Evolutionary conservation across 495 filamentous ascomycete genomes (phyloP).

Genomic region (Neurospora sp.): DNA sequence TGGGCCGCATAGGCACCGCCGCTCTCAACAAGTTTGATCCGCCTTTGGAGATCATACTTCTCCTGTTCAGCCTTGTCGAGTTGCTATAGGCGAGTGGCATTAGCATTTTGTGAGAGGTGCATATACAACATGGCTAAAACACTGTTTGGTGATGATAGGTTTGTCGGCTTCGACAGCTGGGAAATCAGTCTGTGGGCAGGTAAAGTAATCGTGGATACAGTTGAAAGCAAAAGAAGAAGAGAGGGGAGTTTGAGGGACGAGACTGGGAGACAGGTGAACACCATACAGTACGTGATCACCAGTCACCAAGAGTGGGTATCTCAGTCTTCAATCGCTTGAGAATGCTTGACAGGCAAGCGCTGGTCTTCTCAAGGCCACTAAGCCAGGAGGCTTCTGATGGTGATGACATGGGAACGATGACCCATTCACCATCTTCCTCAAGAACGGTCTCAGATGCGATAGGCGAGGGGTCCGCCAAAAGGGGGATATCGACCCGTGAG

Average conservation of each 20-base stretch:
- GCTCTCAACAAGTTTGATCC: constrained; percentile 34
- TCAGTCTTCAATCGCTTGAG: background rate
- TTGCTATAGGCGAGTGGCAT: constrained; percentile 25
- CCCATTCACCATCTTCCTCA: background rate
- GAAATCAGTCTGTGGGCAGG: background rate
- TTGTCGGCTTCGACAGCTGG: background rate
- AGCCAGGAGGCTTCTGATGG: background rate
- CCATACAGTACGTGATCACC: background rate
- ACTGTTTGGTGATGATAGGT: background rate
- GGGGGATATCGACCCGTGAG: background rate
- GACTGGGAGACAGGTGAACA: background rate
- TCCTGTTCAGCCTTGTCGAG: constrained; percentile 40
- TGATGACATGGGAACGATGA: background rate
- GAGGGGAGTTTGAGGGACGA: background rate
- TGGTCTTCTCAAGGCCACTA: background rate
- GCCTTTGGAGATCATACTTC: constrained; percentile 36
- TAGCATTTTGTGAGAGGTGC: background rate
- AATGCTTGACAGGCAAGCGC: background rate
- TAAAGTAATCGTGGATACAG: background rate
- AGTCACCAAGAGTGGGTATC: background rate
- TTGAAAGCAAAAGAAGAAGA: background rate
- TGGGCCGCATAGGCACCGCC: constrained; percentile 34
- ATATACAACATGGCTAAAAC: background rate
- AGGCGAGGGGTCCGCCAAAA: background rate
- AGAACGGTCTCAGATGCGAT: background rate